Conservation (phyloP, 2,329 filamentous ascomycete species). For the Cladosporium sp. region DNA sequence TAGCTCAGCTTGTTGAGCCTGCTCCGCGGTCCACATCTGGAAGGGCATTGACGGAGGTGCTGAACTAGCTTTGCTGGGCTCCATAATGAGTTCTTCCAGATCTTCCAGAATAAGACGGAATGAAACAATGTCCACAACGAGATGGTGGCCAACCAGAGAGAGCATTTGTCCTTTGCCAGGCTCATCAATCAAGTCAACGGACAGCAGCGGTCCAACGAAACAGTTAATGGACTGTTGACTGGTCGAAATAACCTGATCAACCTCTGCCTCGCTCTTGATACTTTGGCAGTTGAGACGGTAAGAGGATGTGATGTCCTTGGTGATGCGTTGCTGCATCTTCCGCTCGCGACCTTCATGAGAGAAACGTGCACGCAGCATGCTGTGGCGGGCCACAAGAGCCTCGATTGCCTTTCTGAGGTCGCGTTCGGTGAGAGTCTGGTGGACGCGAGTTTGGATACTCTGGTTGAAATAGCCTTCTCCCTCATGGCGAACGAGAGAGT, state of each 20-base stretch:
- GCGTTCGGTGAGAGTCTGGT: neutral
- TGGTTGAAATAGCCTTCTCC: conserved; percentile 14
- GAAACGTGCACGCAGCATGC: conserved; percentile 39
- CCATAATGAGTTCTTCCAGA: conserved; percentile 30
- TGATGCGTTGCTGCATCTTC: conserved; percentile 32
- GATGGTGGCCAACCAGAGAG: conserved; percentile 35
- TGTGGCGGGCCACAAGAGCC: conserved; percentile 32
- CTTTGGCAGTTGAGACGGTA: conserved; percentile 4
- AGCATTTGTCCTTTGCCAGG: conserved; percentile 29
- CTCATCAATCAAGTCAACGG: conserved; percentile 36
- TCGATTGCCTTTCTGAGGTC: conserved; percentile 19
- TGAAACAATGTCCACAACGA: conserved; percentile 35
- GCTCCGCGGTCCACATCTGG: conserved; percentile 27
- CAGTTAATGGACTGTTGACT: conserved; percentile 28
- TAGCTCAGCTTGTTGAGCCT: neutral
- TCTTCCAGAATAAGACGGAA: conserved; percentile 38
- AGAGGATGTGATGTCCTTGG: conserved; percentile 22
- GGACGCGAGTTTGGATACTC: conserved; percentile 8
- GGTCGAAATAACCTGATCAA: conserved; percentile 4
- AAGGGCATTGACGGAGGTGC: conserved; percentile 23
- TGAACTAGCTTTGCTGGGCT: conserved; percentile 29
- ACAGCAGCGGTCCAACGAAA: conserved; percentile 34
- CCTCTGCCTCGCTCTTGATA: conserved; percentile 22
- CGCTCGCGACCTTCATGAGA: conserved; percentile 20
- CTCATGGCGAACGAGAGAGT: conserved; percentile 11